These are phyloP conservation scores for Dendrobium nobile DNA, from an alignment of 106 monocot species.

Conservation along the genomic window DNA sequence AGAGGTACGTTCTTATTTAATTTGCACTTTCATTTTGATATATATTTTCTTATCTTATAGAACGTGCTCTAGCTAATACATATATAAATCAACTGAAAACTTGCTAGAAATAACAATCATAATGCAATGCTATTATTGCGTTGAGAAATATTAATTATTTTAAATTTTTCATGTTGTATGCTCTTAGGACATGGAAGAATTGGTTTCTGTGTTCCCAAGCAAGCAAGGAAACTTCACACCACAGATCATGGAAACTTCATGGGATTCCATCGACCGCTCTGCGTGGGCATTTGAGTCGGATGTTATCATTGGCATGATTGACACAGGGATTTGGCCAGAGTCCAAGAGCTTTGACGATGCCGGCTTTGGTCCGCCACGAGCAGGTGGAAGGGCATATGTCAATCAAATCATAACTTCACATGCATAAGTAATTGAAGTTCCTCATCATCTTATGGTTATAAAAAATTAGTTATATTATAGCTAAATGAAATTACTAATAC, in stretches of 20 bases:
- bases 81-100: too few relatives aligned
- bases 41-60: too few relatives aligned
- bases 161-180: too few relatives aligned
- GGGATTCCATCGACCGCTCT: not conserved
- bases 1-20: too few relatives aligned
- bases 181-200: not conserved
- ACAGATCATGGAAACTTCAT: slow-evolving; percentile 22
- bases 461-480: too few relatives aligned
- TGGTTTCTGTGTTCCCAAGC: slow-evolving; percentile 15
- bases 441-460: too few relatives aligned
- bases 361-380: slow-evolving; percentile 14
- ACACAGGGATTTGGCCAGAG: slow-evolving; percentile 19
- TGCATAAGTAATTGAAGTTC: slow-evolving; percentile 16
- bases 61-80: too few relatives aligned
- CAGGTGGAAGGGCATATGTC: slow-evolving; percentile 17
- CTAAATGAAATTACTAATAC: not conserved
- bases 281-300: not conserved
- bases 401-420: slow-evolving; percentile 11
- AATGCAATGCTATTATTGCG: too few relatives aligned
- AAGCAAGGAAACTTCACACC: slow-evolving; percentile 1
- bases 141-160: too few relatives aligned
- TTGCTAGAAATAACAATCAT: too few relatives aligned
- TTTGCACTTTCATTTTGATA: too few relatives aligned
- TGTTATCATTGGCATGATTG: slow-evolving; percentile 16
- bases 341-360: slow-evolving; percentile 16